A percentile compares a stretch with the other conserved stretches of the same genome.
Conservation (phyloP, 345 rosid species). For the Bretschneidera sinensis region DNA sequence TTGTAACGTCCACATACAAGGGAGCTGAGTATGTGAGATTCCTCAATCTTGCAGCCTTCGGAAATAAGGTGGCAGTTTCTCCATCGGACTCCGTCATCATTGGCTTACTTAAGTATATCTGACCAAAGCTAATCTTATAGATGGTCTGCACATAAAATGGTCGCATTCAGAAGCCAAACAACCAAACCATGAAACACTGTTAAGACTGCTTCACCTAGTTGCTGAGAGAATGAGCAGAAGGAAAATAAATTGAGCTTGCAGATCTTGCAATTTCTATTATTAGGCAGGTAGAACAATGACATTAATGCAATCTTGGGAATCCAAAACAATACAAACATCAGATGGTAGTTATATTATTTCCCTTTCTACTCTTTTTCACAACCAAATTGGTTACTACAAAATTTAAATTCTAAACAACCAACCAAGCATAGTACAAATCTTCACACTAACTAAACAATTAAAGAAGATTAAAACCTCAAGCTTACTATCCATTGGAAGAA, state of each 20-base stretch:
- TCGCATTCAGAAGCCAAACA: constrained; percentile 10
- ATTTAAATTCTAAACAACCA: no score
- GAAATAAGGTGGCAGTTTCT: constrained; percentile 92
- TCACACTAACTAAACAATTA: no score
- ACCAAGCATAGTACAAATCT: no score
- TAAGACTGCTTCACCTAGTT: background rate
- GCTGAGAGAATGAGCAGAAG: no score
- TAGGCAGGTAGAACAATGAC: background rate
- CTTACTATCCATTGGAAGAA: no score
- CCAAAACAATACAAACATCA: no score
- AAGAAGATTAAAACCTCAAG: no score
- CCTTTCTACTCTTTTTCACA: no score
- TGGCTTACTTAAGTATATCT: constrained; percentile 95
- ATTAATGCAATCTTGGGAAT: background rate
- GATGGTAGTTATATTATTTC: no score
- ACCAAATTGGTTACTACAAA: no score
- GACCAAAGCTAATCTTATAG: constrained; percentile 91
- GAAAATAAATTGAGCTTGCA: no score
- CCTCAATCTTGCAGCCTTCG: constrained; percentile 97
- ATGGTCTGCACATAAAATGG: constrained; percentile 64
- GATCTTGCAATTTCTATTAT: no score
- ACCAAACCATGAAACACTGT: background rate
- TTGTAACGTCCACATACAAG: constrained; percentile 83
- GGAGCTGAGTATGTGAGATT: constrained; percentile 96
- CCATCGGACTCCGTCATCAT: constrained; percentile 99